Evolutionary conservation across 371 early-diverging fungal species (phyloP), one percentile per base, ranked within the genome.

Genomic region (Saksenaea vasiformis): DNA sequence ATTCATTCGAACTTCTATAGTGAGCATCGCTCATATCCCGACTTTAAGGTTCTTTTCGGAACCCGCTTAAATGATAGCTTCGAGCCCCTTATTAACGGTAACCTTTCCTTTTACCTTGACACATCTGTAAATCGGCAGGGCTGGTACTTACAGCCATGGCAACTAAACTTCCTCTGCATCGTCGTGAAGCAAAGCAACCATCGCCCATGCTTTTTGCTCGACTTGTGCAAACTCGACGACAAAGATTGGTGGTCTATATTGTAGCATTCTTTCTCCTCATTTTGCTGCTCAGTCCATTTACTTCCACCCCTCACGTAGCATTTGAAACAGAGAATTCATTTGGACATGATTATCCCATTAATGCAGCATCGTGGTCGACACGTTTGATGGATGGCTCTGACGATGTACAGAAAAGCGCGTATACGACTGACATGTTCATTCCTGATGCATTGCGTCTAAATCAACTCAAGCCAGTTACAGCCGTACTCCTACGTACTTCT

Each of bases 401-500:
- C 51, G 22, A n/a, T 4, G 47, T 31, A 2, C 69, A 55, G 10
- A 36, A 63, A 58, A 79, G 79, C 57, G 68, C 73, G 5, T 83
- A 70, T 54, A 73, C 78, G 7, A 65, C 70, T 9, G 68, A 64
- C 22, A 70, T 73, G 66, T 80, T 82, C 59, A 73, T 71, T 7
- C 53, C 70, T 9, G 72, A 72, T 10, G 73, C 76, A 17, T 41
- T 76, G 19, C 37, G 41, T 39, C 59, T 69, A n/a, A 79, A 80
- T 38, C 74, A 76, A 5, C 61, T 74, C 13, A 72, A 80, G 36
- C 80, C 86, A 11, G 72, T 87, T 22, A 84, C 87, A 9, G 88
- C 87, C 8, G 77, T 88, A 3, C 51, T 88, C 5, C 63, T 84
- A 47, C 74, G 84, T 35, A 79, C 83, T 59, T 79, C 80, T 17